Percentiles rank a stretch among this genome's conserved stretches.
Evolutionary conservation across 805 yeast genomes (phyloP).

Genomic region (Candida michaelii): DNA sequence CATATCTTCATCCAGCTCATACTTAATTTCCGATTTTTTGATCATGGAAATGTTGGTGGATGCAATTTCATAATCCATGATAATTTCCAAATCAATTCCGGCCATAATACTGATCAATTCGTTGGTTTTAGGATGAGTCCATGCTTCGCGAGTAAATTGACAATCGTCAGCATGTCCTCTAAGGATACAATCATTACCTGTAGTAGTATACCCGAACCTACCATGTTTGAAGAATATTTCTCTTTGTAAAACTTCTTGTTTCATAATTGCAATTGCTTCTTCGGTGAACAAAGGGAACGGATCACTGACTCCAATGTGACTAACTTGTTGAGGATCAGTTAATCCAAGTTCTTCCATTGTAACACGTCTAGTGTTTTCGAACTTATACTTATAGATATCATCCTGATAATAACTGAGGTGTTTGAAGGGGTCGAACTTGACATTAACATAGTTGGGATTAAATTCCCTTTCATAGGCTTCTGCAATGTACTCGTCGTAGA

Average conservation of each 20-base stretch:
- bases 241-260: constrained; percentile 50
- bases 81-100: constrained; percentile 52
- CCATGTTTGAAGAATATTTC: constrained; percentile 47
- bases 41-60: constrained; percentile 52
- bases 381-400: constrained; percentile 14
- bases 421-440: constrained; percentile 31
- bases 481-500: constrained; percentile 32
- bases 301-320: constrained; percentile 55
- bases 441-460: constrained; percentile 1
- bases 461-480: constrained; percentile 25
- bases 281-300: constrained; percentile 63
- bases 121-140: constrained; percentile 59
- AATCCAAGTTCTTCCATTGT: constrained; percentile 53
- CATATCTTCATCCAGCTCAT: constrained; percentile 38
- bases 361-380: constrained; percentile 28
- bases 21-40: constrained; percentile 27
- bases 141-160: constrained; percentile 55
- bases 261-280: constrained; percentile 60
- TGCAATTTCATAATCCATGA: constrained; percentile 61
- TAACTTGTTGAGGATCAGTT: constrained; percentile 45
- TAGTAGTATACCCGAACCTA: constrained; percentile 39
- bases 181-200: constrained; percentile 49
- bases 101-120: constrained; percentile 57
- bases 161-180: constrained; percentile 52
- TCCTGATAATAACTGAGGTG: constrained; percentile 28